These are phyloP conservation scores for Fusarium oligoseptatum DNA, from an alignment of 2,329 filamentous ascomycete genomes.

Conservation along the genomic window DNA sequence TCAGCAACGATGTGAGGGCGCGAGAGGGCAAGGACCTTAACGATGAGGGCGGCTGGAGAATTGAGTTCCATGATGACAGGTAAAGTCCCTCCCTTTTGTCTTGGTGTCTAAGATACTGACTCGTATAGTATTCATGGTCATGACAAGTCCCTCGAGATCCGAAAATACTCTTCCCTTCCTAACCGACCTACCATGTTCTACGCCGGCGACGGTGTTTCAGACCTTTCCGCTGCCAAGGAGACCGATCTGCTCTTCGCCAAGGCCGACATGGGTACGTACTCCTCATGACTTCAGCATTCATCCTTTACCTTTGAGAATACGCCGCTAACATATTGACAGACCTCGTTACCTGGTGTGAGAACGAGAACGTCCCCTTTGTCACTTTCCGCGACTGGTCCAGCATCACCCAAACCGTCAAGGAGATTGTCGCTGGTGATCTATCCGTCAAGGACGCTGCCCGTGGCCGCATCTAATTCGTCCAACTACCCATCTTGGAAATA, in stretches of 20 bases:
- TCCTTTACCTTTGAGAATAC: neutral
- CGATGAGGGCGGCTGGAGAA: slow-evolving; percentile 86
- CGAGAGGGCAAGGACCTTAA: slow-evolving; percentile 78
- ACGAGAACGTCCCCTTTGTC: slow-evolving; percentile 87
- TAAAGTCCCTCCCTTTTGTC: slow-evolving; percentile 48
- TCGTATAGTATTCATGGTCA: slow-evolving; percentile 83
- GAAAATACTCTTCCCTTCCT: slow-evolving; percentile 84
- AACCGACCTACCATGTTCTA: slow-evolving; percentile 90
- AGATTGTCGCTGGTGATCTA: slow-evolving; percentile 80
- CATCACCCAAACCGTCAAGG: slow-evolving; percentile 81
- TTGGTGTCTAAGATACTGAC: slow-evolving; percentile 9
- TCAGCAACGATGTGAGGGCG: slow-evolving; percentile 84
- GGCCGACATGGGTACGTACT: slow-evolving; percentile 79
- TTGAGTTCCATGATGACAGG: slow-evolving; percentile 90
- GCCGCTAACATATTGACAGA: slow-evolving; percentile 64
- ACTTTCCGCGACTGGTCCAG: slow-evolving; percentile 87
- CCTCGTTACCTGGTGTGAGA: slow-evolving; percentile 87
- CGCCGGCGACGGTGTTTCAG: slow-evolving; percentile 93
- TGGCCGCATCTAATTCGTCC: slow-evolving; percentile 53
- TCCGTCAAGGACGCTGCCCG: slow-evolving; percentile 78
- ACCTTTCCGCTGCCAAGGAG: slow-evolving; percentile 91
- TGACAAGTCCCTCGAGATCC: slow-evolving; percentile 93
- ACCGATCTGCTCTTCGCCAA: slow-evolving; percentile 96
- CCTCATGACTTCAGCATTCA: neutral
- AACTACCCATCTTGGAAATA: neutral